These are phyloP conservation scores for Drechslera avenae DNA, from an alignment of 2,329 filamentous ascomycete genomes.

Conservation along the genomic window DNA sequence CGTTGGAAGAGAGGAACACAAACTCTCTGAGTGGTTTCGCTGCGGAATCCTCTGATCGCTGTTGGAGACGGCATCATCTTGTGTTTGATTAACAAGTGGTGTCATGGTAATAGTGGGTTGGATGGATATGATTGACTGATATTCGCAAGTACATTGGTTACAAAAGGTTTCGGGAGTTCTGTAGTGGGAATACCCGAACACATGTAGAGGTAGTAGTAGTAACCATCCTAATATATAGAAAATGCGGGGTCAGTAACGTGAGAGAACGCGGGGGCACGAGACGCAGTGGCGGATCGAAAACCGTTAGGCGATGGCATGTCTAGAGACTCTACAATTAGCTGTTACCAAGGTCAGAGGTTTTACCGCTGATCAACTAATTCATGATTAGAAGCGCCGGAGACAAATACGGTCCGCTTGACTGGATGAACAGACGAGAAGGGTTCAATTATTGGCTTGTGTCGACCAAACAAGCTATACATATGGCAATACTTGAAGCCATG, in stretches of 20 bases:
- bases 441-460: too few species aligned
- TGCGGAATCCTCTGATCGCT: neutral
- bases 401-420: too few species aligned
- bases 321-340: too few species aligned
- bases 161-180: neutral
- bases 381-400: neutral
- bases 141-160: neutral
- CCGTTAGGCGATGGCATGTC: neutral
- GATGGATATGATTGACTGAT: too few species aligned
- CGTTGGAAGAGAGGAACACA: neutral
- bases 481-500: neutral
- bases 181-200: neutral
- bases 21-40: constrained; percentile 2
- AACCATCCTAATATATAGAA: neutral
- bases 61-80: neutral
- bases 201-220: neutral
- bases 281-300: neutral
- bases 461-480: too few species aligned
- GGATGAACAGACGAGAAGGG: neutral
- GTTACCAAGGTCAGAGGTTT: too few species aligned
- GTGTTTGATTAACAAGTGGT: neutral
- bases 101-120: neutral
- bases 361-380: neutral
- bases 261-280: neutral
- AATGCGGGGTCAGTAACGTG: neutral